These are phyloP conservation scores for Balakata baccata DNA, from an alignment of 345 rosid species.

Conservation along the genomic window DNA sequence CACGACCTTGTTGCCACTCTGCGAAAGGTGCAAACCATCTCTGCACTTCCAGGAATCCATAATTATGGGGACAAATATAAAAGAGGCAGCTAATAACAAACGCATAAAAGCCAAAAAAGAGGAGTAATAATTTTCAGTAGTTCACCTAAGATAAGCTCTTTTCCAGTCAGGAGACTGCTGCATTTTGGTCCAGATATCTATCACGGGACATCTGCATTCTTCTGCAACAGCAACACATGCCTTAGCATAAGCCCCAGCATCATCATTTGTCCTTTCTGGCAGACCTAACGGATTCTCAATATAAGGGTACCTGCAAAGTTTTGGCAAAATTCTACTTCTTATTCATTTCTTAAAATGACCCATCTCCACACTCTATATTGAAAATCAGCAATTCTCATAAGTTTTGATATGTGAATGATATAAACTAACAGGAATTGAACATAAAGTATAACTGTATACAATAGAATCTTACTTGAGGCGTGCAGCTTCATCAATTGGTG, in stretches of 20 bases:
- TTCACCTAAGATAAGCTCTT: constrained; percentile 54
- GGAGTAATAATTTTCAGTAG: too few species aligned
- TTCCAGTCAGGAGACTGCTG: constrained; percentile 64
- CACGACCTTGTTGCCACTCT: constrained; percentile 57
- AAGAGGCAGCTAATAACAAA: neutral
- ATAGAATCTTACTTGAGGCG: constrained; percentile 56
- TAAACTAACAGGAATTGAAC: neutral
- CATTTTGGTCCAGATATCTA: constrained; percentile 83
- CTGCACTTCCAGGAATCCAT: constrained; percentile 35
- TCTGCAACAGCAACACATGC: constrained; percentile 54
- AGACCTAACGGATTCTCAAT: constrained; percentile 53
- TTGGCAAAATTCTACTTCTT: neutral
- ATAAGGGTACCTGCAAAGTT: constrained; percentile 56
- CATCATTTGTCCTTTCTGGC: constrained; percentile 88
- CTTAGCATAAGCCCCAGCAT: constrained; percentile 67
- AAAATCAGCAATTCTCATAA: neutral
- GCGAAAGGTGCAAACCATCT: constrained; percentile 73
- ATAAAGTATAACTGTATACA: neutral
- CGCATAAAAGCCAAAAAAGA: neutral
- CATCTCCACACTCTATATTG: neutral
- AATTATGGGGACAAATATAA: neutral
- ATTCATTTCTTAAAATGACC: neutral
- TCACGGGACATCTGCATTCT: constrained; percentile 47
- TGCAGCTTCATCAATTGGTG: constrained; percentile 83
- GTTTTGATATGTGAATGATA: neutral